These are phyloP conservation scores for Sistotremastrum suecicum DNA, from an alignment of 768 basidiomycete species.

Conservation along the genomic window DNA sequence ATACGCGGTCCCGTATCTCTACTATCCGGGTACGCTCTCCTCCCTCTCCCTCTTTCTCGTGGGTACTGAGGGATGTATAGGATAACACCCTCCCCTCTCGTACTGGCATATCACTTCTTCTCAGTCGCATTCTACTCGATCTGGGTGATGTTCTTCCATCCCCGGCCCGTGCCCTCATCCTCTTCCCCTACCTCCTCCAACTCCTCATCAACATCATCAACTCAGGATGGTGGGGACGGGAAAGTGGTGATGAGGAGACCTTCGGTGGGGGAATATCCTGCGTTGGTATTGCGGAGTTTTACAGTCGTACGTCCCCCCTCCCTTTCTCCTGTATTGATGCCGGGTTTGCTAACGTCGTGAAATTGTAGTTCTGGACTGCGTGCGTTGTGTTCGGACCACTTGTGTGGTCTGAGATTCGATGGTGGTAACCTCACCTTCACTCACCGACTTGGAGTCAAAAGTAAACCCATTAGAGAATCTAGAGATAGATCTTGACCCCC, in stretches of 20 bases:
- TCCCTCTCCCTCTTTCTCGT: not conserved
- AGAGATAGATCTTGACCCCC: too few relatives aligned
- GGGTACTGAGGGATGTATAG: slow-evolving; percentile 22
- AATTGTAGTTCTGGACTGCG: slow-evolving; percentile 74
- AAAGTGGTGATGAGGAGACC: slow-evolving; percentile 30
- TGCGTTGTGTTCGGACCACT: slow-evolving; percentile 81
- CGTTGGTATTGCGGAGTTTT: slow-evolving; percentile 42
- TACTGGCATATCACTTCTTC: slow-evolving; percentile 89
- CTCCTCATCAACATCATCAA: too few relatives aligned
- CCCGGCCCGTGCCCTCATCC: slow-evolving; percentile 23
- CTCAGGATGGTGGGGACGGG: slow-evolving; percentile 6
- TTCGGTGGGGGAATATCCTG: slow-evolving; percentile 51
- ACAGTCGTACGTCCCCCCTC: slow-evolving; percentile 44
- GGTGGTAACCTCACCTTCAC: slow-evolving; percentile 31
- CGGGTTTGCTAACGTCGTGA: not conserved
- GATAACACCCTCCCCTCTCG: slow-evolving; percentile 60
- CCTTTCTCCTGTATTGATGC: slow-evolving; percentile 2
- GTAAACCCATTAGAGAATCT: too few relatives aligned
- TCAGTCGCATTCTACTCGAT: slow-evolving; percentile 89
- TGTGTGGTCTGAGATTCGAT: slow-evolving; percentile 75
- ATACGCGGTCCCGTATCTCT: slow-evolving; percentile 80
- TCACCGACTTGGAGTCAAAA: not conserved
- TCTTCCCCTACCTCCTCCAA: not conserved
- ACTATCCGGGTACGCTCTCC: slow-evolving; percentile 58
- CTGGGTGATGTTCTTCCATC: slow-evolving; percentile 72